phyloP scores from a whole-genome alignment of 2,329 filamentous ascomycete species.

The Colletotrichum camelliae region DNA sequence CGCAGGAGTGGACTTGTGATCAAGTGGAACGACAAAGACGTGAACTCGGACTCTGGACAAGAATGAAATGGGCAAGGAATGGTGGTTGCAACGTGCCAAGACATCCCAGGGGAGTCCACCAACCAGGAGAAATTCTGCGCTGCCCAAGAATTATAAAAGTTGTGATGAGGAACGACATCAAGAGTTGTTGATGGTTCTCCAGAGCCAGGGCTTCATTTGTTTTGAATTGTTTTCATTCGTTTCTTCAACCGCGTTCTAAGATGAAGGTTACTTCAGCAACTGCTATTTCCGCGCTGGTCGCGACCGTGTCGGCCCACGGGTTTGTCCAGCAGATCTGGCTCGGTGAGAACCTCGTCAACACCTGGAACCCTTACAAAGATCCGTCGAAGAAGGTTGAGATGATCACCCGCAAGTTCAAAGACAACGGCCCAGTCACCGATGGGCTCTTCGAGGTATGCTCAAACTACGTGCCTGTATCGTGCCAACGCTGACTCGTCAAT shows the following conservation, averaged over 20 bases:
- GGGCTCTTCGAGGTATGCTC: slow-evolving; percentile 22
- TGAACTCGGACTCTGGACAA: not conserved
- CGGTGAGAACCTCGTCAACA: slow-evolving; percentile 27
- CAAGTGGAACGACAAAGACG: not conserved
- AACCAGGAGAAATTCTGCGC: not conserved
- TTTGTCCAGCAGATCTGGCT: slow-evolving; percentile 15
- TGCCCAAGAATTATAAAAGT: not conserved
- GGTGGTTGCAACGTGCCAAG: not conserved
- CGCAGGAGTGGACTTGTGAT: not conserved
- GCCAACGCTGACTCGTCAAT: not conserved
- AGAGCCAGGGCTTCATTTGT: not conserved
- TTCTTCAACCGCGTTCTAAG: not conserved
- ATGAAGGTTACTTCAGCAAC: not conserved
- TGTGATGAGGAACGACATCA: not conserved
- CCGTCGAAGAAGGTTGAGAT: slow-evolving; percentile 30
- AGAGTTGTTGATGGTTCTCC: accelerated
- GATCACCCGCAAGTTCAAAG: slow-evolving; percentile 29
- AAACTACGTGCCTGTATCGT: too few species aligned
- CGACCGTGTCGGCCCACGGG: slow-evolving; percentile 19
- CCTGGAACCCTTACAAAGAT: slow-evolving; percentile 33
- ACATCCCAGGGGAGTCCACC: not conserved
- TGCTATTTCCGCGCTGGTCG: slow-evolving; percentile 16
- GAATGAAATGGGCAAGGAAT: not conserved
- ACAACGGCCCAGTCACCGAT: slow-evolving; percentile 33
- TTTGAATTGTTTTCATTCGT: not conserved